Conservation (phyloP, 179 eudicot species). For the Spinacia oleracea region DNA sequence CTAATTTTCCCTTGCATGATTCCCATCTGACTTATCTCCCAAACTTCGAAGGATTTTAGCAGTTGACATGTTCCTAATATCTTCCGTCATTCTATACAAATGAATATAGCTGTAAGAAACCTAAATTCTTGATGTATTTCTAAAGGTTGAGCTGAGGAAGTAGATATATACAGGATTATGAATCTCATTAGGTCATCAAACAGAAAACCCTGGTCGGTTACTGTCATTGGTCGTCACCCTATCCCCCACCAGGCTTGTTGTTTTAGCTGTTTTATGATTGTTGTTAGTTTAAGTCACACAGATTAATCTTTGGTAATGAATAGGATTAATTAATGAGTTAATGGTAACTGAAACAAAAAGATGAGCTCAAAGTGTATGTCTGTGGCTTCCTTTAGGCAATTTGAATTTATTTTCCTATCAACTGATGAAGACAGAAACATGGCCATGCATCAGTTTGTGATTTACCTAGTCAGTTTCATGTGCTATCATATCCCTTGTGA, state of each 20-base stretch:
- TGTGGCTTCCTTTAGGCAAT: background rate
- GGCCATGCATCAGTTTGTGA: background rate
- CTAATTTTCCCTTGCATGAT: background rate
- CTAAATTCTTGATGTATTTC: background rate
- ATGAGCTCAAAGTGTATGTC: background rate
- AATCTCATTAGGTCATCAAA: background rate
- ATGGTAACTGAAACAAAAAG: background rate
- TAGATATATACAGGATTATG: background rate
- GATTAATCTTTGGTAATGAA: background rate
- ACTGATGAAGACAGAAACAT: background rate
- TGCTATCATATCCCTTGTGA: background rate
- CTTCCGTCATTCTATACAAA: background rate
- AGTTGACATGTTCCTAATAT: background rate
- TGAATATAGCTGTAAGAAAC: background rate
- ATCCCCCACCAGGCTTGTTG: background rate
- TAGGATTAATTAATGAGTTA: background rate
- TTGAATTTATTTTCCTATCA: background rate
- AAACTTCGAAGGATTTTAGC: background rate
- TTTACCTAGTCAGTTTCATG: background rate
- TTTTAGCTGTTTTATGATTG: background rate
- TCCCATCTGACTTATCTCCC: background rate
- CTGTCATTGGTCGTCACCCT: background rate
- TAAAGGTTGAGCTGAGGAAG: background rate
- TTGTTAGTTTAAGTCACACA: background rate
- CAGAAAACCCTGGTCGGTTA: background rate